phyloP scores from a whole-genome alignment of 140 eudicot genomes.

The Stevia rebaudiana region DNA sequence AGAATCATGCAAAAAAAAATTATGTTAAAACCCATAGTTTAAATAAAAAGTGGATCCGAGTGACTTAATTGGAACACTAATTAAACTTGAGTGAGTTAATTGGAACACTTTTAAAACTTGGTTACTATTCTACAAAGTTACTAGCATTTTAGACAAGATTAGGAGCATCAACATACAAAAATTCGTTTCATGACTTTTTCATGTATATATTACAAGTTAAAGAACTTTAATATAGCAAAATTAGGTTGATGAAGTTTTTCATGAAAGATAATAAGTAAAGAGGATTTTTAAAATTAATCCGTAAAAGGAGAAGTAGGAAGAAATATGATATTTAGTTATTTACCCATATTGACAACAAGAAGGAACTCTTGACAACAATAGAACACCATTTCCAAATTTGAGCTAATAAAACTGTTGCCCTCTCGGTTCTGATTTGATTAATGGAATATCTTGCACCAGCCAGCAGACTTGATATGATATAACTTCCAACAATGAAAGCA shows the following conservation, averaged over 20 bases:
- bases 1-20: no score
- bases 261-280: no score
- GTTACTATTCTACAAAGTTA: no score
- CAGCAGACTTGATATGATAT: conserved; percentile 67
- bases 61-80: no score
- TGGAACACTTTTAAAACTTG: no score
- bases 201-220: background rate
- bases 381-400: conserved; percentile 86
- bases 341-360: conserved; percentile 81
- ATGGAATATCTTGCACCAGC: conserved; percentile 82
- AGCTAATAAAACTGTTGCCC: conserved; percentile 52
- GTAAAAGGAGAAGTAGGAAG: background rate
- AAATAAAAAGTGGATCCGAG: no score
- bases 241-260: background rate
- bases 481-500: conserved; percentile 86
- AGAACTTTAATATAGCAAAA: background rate
- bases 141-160: background rate
- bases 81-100: no score
- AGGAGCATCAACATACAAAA: background rate
- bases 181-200: background rate
- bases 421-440: conserved; percentile 59
- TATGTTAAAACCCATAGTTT: no score
- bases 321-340: conserved; percentile 15
- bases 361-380: conserved; percentile 71
- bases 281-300: no score